Evolutionary conservation across 176 grass and related monocot genomes (phyloP).

Genomic region (Elymus sibiricus): DNA sequence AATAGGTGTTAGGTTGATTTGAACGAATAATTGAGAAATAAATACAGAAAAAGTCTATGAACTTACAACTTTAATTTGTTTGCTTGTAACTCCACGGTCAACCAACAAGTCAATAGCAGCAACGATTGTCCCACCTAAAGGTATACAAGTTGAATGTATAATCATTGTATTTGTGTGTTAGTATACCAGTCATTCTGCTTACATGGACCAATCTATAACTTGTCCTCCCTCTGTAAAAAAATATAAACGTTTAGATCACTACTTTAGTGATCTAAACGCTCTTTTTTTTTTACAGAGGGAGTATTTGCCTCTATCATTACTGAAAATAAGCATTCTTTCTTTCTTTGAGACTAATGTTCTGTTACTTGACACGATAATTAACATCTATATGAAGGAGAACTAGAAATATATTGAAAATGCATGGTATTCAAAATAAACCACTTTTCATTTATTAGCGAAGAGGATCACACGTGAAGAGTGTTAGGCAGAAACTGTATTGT

Average conservation of each 20-base stretch:
- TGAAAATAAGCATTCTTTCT: background rate
- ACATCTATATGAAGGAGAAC: background rate
- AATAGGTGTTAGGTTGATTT: slow-evolving; percentile 2
- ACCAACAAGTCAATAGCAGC: slow-evolving; percentile 86
- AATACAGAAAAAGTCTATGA: background rate
- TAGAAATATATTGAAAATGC: background rate
- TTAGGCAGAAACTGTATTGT: background rate
- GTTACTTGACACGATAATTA: slow-evolving; percentile 15
- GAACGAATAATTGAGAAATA: background rate
- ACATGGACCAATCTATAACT: slow-evolving; percentile 10
- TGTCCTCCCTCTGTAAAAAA: too few relatives aligned
- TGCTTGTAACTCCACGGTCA: slow-evolving; percentile 71
- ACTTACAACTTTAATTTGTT: slow-evolving; percentile 95
- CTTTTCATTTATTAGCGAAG: background rate
- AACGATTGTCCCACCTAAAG: slow-evolving; percentile 90
- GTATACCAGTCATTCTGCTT: slow-evolving; percentile 6
- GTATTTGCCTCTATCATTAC: background rate
- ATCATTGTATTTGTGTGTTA: slow-evolving; percentile 9
- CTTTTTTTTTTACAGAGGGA: too few relatives aligned
- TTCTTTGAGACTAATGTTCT: background rate
- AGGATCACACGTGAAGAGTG: background rate
- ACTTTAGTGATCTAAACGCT: too few relatives aligned
- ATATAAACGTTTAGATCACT: too few relatives aligned
- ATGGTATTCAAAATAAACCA: background rate
- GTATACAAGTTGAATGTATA: slow-evolving; percentile 24